phyloP scores from a whole-genome alignment of 2,329 filamentous ascomycete genomes.

The Neonectria faginata region DNA sequence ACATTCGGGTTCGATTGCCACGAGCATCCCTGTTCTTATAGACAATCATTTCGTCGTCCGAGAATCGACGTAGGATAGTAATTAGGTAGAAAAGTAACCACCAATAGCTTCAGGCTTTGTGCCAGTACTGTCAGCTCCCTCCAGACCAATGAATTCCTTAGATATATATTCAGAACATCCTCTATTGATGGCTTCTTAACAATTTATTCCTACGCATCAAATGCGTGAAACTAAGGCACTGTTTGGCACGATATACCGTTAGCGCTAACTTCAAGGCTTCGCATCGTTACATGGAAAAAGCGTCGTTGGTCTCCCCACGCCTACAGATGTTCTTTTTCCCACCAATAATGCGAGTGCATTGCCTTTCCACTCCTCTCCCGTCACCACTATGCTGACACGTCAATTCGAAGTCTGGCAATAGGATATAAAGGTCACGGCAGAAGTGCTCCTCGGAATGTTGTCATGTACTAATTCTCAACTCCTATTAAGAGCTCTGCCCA shows the following conservation, averaged over 20 bases:
- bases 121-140: too few relatives aligned
- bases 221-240: too few relatives aligned
- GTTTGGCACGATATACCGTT: too few relatives aligned
- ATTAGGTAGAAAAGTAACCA: not conserved
- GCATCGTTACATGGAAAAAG: too few relatives aligned
- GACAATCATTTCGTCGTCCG: not conserved
- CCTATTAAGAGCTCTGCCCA: not conserved
- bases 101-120: too few relatives aligned
- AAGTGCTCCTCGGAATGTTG: not conserved
- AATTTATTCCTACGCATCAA: too few relatives aligned
- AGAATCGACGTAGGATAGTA: not conserved
- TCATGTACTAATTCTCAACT: not conserved
- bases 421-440: not conserved
- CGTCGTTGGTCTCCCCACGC: not conserved
- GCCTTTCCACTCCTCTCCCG: not conserved
- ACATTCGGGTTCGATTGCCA: not conserved
- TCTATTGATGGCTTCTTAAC: too few relatives aligned
- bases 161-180: too few relatives aligned
- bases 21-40: not conserved
- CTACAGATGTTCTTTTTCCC: not conserved
- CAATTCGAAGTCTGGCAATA: too few relatives aligned
- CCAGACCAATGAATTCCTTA: too few relatives aligned
- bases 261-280: too few relatives aligned
- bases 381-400: not conserved
- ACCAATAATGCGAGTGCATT: not conserved